These are phyloP conservation scores for Wallacemonas sp. DNA, from an alignment of 208 protist species.

Conservation along the genomic window DNA sequence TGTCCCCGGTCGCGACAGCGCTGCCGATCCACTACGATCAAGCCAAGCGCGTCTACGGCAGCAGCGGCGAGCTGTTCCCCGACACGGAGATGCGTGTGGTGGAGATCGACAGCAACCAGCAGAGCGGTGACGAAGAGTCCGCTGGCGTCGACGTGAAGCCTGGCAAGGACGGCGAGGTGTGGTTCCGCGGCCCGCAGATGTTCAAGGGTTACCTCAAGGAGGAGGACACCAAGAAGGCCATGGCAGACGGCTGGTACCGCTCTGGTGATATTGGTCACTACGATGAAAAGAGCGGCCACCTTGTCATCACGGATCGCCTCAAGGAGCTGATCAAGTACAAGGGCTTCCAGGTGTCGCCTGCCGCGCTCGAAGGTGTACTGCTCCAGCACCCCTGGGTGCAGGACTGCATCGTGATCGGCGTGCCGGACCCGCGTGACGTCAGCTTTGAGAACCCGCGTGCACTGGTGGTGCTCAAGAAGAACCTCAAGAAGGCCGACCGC, in stretches of 20 bases:
- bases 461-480: slow-evolving; percentile 58
- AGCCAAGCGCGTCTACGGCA: neutral
- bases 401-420: slow-evolving; percentile 74
- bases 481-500: slow-evolving; percentile 25
- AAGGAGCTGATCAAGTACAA: slow-evolving; percentile 94
- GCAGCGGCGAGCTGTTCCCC: slow-evolving; percentile 23
- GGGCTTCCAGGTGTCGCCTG: slow-evolving; percentile 88
- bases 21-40: neutral
- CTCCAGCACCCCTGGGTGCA: slow-evolving; percentile 54
- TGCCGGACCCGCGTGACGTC: slow-evolving; percentile 43
- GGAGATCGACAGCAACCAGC: slow-evolving; percentile 34
- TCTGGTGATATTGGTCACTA: slow-evolving; percentile 80
- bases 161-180: slow-evolving; percentile 67
- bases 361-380: slow-evolving; percentile 73
- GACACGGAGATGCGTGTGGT: slow-evolving; percentile 50
- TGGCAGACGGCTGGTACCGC: slow-evolving; percentile 70
- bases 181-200: slow-evolving; percentile 67
- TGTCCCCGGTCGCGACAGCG: slow-evolving; percentile 47
- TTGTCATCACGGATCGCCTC: slow-evolving; percentile 66
- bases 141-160: slow-evolving; percentile 23
- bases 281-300: slow-evolving; percentile 33
- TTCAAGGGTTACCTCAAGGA: slow-evolving; percentile 77
- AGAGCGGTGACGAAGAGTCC: slow-evolving; percentile 34
- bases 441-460: slow-evolving; percentile 75
- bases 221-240: slow-evolving; percentile 46